Percentiles rank a stretch among this genome's conserved stretches.
These are phyloP conservation scores for Moesziomyces parantarcticus DNA, from an alignment of 1,284 basidiomycete genomes.

Conservation along the genomic window DNA sequence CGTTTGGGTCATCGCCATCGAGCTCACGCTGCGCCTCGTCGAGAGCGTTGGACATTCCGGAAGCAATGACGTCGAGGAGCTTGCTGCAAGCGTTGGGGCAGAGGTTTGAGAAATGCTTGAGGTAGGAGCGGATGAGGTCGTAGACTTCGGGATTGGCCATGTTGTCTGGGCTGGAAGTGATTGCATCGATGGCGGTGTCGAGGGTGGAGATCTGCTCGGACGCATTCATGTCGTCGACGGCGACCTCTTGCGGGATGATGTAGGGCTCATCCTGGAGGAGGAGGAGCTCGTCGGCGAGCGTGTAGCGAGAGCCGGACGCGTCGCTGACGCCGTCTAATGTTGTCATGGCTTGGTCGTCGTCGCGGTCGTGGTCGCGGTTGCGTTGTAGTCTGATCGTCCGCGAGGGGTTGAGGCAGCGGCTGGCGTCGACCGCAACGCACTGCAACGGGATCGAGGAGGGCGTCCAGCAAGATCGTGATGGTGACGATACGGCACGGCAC, in stretches of 20 bases:
- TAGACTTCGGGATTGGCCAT: conserved; percentile 44
- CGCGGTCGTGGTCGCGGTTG: not conserved
- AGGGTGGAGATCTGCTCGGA: conserved; percentile 49
- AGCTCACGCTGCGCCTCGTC: conserved; percentile 53
- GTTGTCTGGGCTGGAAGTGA: conserved; percentile 49
- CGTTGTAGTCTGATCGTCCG: no score
- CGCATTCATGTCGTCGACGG: conserved; percentile 46
- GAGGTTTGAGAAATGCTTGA: conserved; percentile 58
- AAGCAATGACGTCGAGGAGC: conserved; percentile 58
- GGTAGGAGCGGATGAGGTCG: conserved; percentile 57
- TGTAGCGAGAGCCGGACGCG: conserved; percentile 32
- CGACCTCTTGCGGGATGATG: conserved; percentile 58
- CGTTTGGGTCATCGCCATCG: conserved; percentile 47
- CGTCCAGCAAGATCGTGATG: no score
- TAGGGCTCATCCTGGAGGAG: conserved; percentile 59
- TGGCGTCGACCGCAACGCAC: no score
- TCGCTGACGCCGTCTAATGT: conserved; percentile 11
- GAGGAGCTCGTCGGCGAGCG: conserved; percentile 60
- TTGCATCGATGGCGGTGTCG: conserved; percentile 53
- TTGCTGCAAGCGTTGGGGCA: conserved; percentile 49
- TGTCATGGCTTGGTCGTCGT: conserved; percentile 17
- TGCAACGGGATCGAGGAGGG: no score
- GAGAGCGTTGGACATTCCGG: conserved; percentile 51
- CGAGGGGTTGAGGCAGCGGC: no score
- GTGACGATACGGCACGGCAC: no score